These are phyloP conservation scores for Globisporangium takayamanum DNA, from an alignment of 352 stramenopile genomes.

Conservation along the genomic window DNA sequence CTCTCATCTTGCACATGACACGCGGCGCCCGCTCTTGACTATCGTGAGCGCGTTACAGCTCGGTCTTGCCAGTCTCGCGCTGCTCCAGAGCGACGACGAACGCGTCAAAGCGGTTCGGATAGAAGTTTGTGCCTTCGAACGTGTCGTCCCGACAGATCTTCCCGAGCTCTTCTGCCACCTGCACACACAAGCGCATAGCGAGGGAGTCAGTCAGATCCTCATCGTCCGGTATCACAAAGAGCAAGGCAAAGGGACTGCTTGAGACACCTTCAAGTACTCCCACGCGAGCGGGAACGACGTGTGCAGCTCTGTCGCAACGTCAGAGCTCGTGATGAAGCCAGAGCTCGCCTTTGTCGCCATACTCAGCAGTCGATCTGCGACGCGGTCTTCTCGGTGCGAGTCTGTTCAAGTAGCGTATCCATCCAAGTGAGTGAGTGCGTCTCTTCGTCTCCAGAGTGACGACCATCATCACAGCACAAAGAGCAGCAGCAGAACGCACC, in stretches of 20 bases:
- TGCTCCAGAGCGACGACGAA: conserved; percentile 21
- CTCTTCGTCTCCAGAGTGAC: neutral
- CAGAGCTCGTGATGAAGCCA: conserved; percentile 82
- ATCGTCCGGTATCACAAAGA: neutral
- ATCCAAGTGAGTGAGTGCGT: neutral
- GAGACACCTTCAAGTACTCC: conserved; percentile 90
- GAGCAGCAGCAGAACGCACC: conserved; percentile 21
- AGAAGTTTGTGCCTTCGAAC: conserved; percentile 94
- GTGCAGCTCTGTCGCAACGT: conserved; percentile 89
- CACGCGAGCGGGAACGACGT: conserved; percentile 93
- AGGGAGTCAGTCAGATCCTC: neutral
- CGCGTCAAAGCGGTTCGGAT: conserved; percentile 87
- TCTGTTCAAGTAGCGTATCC: conserved; percentile 22
- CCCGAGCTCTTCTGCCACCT: conserved; percentile 90
- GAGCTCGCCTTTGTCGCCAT: conserved; percentile 70
- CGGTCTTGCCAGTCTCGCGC: conserved; percentile 1
- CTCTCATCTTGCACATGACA: neutral
- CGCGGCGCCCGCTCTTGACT: neutral
- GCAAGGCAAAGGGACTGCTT: too few relatives aligned
- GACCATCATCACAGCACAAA: conserved; percentile 7
- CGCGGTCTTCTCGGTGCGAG: conserved; percentile 81
- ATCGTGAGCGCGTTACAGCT: conserved; percentile 5
- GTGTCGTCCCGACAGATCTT: conserved; percentile 95
- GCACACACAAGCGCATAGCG: neutral
- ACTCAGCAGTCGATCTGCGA: conserved; percentile 58